Percentiles rank a stretch among this genome's conserved stretches.
Evolutionary conservation across 495 filamentous ascomycete genomes (phyloP).

Genomic region (Trichoderma erinaceum): DNA sequence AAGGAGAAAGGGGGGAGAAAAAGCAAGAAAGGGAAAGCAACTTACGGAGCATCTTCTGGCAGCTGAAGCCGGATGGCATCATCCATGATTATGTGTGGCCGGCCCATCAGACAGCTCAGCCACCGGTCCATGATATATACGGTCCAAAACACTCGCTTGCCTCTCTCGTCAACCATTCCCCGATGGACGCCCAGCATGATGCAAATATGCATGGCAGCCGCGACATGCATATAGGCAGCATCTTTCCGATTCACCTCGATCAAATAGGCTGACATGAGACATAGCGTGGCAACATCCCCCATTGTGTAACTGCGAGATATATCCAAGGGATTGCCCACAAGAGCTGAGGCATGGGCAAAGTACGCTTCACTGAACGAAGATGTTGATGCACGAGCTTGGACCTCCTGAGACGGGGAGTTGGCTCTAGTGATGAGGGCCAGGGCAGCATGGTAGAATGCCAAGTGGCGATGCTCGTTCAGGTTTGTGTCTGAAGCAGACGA

Average conservation of each 20-base stretch:
- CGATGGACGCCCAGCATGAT: constrained; percentile 34
- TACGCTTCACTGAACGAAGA: constrained; percentile 24
- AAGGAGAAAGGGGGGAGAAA: neutral
- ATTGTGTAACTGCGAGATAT: constrained; percentile 23
- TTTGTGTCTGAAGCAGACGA: constrained; percentile 7
- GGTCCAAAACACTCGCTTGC: constrained; percentile 38
- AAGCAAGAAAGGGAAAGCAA: neutral
- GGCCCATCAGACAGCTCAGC: constrained; percentile 38
- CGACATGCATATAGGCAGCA: constrained; percentile 32
- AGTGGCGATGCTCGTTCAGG: constrained; percentile 16
- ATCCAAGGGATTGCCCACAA: constrained; percentile 35
- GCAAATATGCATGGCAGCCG: constrained; percentile 31
- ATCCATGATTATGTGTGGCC: constrained; percentile 31
- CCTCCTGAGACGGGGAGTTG: constrained; percentile 18
- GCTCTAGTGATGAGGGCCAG: constrained; percentile 28
- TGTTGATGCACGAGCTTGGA: neutral
- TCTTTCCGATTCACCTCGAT: constrained; percentile 37
- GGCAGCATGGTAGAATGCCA: constrained; percentile 28
- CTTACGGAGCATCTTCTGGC: constrained; percentile 30
- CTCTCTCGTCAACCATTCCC: constrained; percentile 26
- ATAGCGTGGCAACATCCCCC: constrained; percentile 29
- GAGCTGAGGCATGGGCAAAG: constrained; percentile 29
- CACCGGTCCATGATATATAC: constrained; percentile 38
- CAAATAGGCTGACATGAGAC: constrained; percentile 35
- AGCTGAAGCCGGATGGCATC: constrained; percentile 30